Conservation (phyloP, 1,284 basidiomycete species). For the Trichosporon ovoides region DNA sequence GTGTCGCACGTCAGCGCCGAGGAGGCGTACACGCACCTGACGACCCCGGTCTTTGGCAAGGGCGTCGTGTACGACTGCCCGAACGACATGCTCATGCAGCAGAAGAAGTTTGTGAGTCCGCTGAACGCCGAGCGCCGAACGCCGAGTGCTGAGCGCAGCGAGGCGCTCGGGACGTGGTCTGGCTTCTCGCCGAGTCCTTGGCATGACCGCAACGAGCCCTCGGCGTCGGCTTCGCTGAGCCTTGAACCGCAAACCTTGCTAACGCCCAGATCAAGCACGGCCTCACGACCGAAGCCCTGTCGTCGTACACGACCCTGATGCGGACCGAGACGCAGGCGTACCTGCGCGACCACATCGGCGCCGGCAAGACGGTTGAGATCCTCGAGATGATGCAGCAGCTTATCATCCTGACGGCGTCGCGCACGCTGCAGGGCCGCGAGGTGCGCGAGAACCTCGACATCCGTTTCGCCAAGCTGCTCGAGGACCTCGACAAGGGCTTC, state of each 20-base stretch:
- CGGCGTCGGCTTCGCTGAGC: too few species aligned
- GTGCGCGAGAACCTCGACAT: constrained; percentile 75
- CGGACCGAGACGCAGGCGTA: constrained; percentile 73
- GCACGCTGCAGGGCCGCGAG: constrained; percentile 89
- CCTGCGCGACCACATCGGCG: constrained; percentile 52
- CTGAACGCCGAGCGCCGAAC: too few species aligned
- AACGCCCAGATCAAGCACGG: constrained; percentile 70
- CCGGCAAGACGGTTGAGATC: constrained; percentile 51
- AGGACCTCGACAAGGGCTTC: constrained; percentile 88
- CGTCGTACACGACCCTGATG: constrained; percentile 85
- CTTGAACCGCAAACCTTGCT: too few species aligned
- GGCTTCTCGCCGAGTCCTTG: too few species aligned
- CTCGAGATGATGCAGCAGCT: constrained; percentile 82
- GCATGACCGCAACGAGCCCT: too few species aligned
- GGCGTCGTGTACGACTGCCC: constrained; percentile 98
- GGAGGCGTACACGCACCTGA: constrained; percentile 91
- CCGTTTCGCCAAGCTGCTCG: constrained; percentile 77
- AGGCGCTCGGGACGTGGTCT: too few species aligned
- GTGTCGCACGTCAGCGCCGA: constrained; percentile 89
- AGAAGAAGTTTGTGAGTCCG: constrained; percentile 76
- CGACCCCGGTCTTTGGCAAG: constrained; percentile 90
- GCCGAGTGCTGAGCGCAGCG: too few species aligned
- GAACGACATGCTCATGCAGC: constrained; percentile 96
- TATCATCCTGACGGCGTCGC: constrained; percentile 88
- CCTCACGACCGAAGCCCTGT: constrained; percentile 85